Conservation (phyloP, 139 green algal species). For the Chlorella sp. region DNA sequence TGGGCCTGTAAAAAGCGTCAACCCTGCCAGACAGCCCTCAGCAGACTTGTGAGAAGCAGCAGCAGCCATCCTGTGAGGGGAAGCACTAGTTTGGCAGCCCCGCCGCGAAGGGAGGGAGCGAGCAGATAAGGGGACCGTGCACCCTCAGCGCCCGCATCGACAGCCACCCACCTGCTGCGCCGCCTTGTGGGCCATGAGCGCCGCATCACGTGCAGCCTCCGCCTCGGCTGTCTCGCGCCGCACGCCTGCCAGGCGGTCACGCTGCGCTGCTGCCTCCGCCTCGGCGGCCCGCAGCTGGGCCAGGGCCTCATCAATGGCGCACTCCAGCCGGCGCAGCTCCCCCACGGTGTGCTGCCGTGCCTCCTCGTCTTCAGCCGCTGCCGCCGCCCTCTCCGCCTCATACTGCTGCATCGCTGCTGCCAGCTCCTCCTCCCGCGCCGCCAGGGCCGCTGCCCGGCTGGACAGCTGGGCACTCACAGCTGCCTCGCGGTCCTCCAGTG, state of each 20-base stretch:
- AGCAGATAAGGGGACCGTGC: too few relatives aligned
- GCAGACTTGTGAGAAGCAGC: too few relatives aligned
- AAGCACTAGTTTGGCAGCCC: too few relatives aligned
- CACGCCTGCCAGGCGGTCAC: slow-evolving; percentile 20
- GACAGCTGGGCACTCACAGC: slow-evolving; percentile 3
- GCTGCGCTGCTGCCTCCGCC: slow-evolving; percentile 38
- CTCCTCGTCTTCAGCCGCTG: slow-evolving; percentile 40
- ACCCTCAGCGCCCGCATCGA: background rate
- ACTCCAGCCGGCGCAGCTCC: slow-evolving; percentile 45
- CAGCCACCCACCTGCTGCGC: slow-evolving; percentile 35
- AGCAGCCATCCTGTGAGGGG: too few relatives aligned
- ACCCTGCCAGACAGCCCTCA: background rate
- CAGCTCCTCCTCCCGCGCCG: slow-evolving; percentile 31
- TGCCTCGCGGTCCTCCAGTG: slow-evolving; percentile 25
- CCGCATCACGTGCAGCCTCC: slow-evolving; percentile 41
- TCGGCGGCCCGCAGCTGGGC: slow-evolving; percentile 37
- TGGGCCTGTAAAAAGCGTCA: background rate
- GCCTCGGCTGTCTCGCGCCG: slow-evolving; percentile 34
- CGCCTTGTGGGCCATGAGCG: slow-evolving; percentile 28
- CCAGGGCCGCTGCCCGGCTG: slow-evolving; percentile 26
- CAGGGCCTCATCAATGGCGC: slow-evolving; percentile 22
- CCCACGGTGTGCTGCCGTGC: slow-evolving; percentile 12
- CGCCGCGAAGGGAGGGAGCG: too few relatives aligned
- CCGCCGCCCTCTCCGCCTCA: slow-evolving; percentile 27
- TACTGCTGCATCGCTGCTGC: slow-evolving; percentile 6